These are phyloP conservation scores for Mollisiaceae sp. DNA, from an alignment of 2,329 filamentous ascomycete genomes.

Conservation along the genomic window DNA sequence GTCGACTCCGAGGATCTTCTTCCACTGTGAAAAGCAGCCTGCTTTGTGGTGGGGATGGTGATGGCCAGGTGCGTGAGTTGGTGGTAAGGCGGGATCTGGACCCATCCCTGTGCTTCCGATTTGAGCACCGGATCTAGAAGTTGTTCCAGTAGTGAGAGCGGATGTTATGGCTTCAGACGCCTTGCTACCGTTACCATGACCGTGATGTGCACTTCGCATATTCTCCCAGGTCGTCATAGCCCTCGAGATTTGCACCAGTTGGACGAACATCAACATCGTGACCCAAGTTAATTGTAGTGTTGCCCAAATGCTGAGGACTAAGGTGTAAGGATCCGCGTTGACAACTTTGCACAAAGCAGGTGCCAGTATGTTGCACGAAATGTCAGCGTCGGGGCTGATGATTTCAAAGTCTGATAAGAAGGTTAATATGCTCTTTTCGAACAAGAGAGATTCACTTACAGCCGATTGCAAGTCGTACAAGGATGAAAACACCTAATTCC, in stretches of 20 bases:
- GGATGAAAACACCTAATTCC: constrained; percentile 73
- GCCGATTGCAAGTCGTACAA: constrained; percentile 73
- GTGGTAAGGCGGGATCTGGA: constrained; percentile 59
- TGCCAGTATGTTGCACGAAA: constrained; percentile 77
- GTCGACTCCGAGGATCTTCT: constrained; percentile 84
- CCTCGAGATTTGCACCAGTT: constrained; percentile 88
- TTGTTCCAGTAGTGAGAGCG: constrained; percentile 75
- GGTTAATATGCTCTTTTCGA: constrained; percentile 8
- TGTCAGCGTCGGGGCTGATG: constrained; percentile 57
- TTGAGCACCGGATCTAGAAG: constrained; percentile 69
- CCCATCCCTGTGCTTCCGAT: constrained; percentile 70
- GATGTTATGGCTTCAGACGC: constrained; percentile 67
- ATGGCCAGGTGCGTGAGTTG: constrained; percentile 50
- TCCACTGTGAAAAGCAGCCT: constrained; percentile 79
- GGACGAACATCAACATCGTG: constrained; percentile 93
- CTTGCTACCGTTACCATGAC: constrained; percentile 48
- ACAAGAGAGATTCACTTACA: constrained; percentile 58
- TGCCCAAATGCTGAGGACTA: constrained; percentile 80
- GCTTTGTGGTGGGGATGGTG: constrained; percentile 58
- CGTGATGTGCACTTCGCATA: constrained; percentile 80
- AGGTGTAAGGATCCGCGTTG: constrained; percentile 82
- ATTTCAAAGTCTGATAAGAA: constrained; percentile 61
- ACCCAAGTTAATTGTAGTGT: constrained; percentile 91
- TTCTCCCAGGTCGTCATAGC: constrained; percentile 97
- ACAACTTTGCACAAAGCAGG: constrained; percentile 75